phyloP scores from a whole-genome alignment of 495 filamentous ascomycete species.

The Venustampulla echinocandica region DNA sequence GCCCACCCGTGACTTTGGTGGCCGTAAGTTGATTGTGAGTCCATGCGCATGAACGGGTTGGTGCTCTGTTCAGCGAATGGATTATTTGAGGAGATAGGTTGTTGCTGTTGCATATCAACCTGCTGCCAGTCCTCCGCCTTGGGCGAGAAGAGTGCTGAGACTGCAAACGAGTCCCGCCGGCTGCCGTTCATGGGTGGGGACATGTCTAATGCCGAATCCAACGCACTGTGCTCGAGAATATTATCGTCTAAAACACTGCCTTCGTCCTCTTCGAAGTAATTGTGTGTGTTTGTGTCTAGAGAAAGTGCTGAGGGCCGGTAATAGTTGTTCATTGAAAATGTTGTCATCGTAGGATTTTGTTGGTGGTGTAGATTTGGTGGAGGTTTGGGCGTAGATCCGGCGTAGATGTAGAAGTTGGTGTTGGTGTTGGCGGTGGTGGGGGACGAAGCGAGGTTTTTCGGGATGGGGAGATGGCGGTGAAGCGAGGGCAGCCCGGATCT shows the following conservation, averaged over 20 bases:
- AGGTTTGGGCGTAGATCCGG: not conserved
- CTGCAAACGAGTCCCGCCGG: conserved; percentile 65
- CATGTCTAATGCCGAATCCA: conserved; percentile 61
- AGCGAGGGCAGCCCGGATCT: conserved; percentile 13
- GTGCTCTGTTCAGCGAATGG: conserved; percentile 52
- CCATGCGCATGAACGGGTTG: conserved; percentile 48
- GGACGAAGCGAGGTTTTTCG: conserved; percentile 18
- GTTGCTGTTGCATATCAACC: conserved; percentile 32
- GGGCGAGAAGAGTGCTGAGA: conserved; percentile 62
- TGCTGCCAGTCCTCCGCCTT: conserved; percentile 69
- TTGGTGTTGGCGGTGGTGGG: too few relatives aligned
- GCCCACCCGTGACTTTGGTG: conserved; percentile 43
- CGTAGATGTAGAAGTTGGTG: too few relatives aligned
- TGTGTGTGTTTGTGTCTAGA: conserved; percentile 51
- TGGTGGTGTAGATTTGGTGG: not conserved
- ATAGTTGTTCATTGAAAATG: conserved; percentile 48
- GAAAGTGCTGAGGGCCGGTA: conserved; percentile 54
- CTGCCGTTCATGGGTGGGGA: conserved; percentile 55
- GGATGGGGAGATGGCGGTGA: conserved; percentile 20
- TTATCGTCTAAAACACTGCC: conserved; percentile 75
- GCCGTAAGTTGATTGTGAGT: conserved; percentile 43
- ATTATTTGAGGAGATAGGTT: conserved; percentile 39
- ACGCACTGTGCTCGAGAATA: conserved; percentile 58
- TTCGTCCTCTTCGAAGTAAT: conserved; percentile 72
- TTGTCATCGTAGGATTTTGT: conserved; percentile 36